These are phyloP conservation scores for Pythium sp. DNA, from an alignment of 352 stramenopile species.

Conservation along the genomic window DNA sequence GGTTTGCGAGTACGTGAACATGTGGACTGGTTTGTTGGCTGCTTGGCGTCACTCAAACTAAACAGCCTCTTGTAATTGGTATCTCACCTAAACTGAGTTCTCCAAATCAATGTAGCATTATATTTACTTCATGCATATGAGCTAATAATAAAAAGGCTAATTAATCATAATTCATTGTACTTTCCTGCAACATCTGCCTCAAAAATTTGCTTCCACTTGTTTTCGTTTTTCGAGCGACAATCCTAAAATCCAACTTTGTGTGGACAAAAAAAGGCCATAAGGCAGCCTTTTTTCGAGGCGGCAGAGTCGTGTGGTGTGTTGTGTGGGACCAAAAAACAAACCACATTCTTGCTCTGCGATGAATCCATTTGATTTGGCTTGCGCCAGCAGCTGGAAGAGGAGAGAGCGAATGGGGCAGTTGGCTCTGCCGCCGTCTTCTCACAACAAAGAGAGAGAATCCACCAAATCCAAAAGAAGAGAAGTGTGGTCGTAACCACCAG, in stretches of 20 bases:
- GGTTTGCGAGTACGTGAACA: no score
- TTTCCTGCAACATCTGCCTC: neutral
- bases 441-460: neutral
- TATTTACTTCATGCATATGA: no score
- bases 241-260: neutral
- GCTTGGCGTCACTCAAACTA: no score
- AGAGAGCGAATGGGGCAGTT: neutral
- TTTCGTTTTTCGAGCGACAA: neutral
- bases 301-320: neutral
- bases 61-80: no score
- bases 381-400: neutral
- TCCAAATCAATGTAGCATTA: no score
- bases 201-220: neutral
- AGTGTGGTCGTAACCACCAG: neutral
- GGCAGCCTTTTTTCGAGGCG: neutral
- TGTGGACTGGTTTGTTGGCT: no score
- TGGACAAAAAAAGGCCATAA: neutral
- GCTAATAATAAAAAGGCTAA: neutral
- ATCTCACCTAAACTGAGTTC: no score
- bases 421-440: neutral
- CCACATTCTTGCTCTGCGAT: neutral
- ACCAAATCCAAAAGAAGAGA: neutral
- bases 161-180: neutral
- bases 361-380: neutral
- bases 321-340: neutral